Evolutionary conservation across 1,284 basidiomycete genomes (phyloP), one percentile per base, ranked within the genome.

Genomic region (Malassezia brasiliensis): DNA sequence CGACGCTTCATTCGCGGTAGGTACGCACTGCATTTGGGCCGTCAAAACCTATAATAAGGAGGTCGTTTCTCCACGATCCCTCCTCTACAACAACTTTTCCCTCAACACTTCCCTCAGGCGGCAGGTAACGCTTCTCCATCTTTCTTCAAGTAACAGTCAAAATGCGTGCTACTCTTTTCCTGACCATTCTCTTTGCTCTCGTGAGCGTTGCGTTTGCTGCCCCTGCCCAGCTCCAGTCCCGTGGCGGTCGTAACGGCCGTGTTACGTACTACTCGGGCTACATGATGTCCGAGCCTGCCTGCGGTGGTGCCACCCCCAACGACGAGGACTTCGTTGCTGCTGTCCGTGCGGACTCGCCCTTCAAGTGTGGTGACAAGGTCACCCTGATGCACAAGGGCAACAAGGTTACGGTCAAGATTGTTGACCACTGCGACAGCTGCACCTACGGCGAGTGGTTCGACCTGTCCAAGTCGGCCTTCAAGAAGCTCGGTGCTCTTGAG

Each of bases 361-460:
- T 65, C 42, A 56, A 62, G 35, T 73, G 70, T 39, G 67, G 68
- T 34, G 70, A 73, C 47, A 59, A 53, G 8, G 52, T 71, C 11
- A 62, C 62, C 47, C 32, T 70, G 5, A 61, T 62, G 49, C 63
- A 61, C 50, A 54, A 44, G 17, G 67, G 67, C 52, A 69, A 71
- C 53, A 64, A 62, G 60, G 67, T 68, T 3, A 53, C 57, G 0
- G 68, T 61, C 9, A 66, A 35, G 22, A 60, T 71, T n/a, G 59
- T 60, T 19, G 69, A 72, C 55, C 59, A 61, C 45, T 72, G 69
- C 49, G 63, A 41, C 7, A 31, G 34, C 12, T 72, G 69, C 50
- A 54, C 55, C 5, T 63, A 42, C 45, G 60, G 57, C 1, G 56
- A 65, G 30, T 57, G 55, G 55, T 63, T 72, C 45, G 70, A 73